Base-by-base conservation (phyloP, 2,329 filamentous ascomycete species). In the Raffaelea deltoideospora region DNA sequence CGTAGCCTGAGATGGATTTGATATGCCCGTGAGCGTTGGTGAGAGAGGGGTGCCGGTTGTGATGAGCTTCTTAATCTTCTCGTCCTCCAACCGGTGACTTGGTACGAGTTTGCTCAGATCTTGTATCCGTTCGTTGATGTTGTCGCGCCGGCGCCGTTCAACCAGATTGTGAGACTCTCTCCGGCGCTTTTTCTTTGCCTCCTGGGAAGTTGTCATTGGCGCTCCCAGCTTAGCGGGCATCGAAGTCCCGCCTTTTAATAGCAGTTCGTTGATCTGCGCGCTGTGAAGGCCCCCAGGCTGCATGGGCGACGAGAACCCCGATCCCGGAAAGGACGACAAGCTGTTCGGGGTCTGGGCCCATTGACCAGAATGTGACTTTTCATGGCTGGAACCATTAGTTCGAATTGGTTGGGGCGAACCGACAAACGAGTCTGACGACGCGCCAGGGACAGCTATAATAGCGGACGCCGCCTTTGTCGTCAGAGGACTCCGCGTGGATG, bases 41-140 rank as follows among this genome's bases (percentile, higher is more conserved):
- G 87, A 93, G 11, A 96, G 63, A 1, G 88, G 83, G 2, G 84
- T 88, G 42, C 88, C 93, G 52, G 87, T 96, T 50, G 88, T 76
- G 37, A 96, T 79, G 52, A 94, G 79, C 60, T 96, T 96, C 47
- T 87, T 79, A 33, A 96, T 82, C 61, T 94, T 95, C 59, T 98
- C 90, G 52, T 96, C 90, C 50, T 98, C 90, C 3, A 98, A 68
- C 42, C 90, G 78, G 57, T 98, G 90, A 42, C 79, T 70, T 19
- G 90, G 90, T 3, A 98, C 88, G 15, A 98, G 72, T 49, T 86
- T 84, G 51, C 88, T 94, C 8, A 98, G 70, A 52, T 98, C 90
- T 52, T 96, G 88, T 44, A 98, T 98, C 31, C 90, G 77, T 59
- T 98, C 90, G 48, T 98, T 98, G 65, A 98, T 98, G 54, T 96